Evolutionary conservation across 768 basidiomycete genomes (phyloP).

Genomic region (Amanita phalloides): DNA sequence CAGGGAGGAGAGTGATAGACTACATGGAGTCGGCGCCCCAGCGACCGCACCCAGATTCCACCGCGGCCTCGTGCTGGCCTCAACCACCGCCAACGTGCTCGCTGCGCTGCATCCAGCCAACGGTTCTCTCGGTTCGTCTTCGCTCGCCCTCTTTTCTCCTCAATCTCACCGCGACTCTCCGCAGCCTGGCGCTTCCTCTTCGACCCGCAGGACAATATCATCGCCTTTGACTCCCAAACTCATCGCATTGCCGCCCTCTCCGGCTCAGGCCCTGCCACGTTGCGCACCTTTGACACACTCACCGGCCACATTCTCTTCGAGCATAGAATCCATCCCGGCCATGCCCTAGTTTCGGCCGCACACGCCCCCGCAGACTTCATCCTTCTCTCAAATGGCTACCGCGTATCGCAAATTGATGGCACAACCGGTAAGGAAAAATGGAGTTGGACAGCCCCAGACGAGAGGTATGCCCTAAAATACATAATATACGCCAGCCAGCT

Average conservation of each 20-base stretch:
- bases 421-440: constrained; percentile 47
- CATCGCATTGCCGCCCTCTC: constrained; percentile 54
- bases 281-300: constrained; percentile 54
- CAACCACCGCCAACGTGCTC: constrained; percentile 67
- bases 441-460: constrained; percentile 64
- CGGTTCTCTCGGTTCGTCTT: constrained; percentile 53
- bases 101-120: constrained; percentile 58
- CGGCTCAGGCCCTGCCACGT: constrained; percentile 57
- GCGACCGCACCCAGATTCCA: constrained; percentile 54
- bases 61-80: constrained; percentile 46
- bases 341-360: constrained; percentile 30
- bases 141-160: too few species aligned
- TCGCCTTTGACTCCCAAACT: constrained; percentile 49
- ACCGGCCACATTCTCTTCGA: constrained; percentile 64
- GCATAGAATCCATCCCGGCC: constrained; percentile 48
- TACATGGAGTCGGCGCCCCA: constrained; percentile 49
- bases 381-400: constrained; percentile 50
- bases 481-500: constrained; percentile 1
- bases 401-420: constrained; percentile 39
- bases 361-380: constrained; percentile 22
- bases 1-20: too few species aligned
- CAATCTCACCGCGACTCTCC: background rate
- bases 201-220: constrained; percentile 57
- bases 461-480: constrained; percentile 35
- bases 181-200: constrained; percentile 77